Base-by-base conservation (phyloP, 352 stramenopile species). In the Phytophthora pini region DNA sequence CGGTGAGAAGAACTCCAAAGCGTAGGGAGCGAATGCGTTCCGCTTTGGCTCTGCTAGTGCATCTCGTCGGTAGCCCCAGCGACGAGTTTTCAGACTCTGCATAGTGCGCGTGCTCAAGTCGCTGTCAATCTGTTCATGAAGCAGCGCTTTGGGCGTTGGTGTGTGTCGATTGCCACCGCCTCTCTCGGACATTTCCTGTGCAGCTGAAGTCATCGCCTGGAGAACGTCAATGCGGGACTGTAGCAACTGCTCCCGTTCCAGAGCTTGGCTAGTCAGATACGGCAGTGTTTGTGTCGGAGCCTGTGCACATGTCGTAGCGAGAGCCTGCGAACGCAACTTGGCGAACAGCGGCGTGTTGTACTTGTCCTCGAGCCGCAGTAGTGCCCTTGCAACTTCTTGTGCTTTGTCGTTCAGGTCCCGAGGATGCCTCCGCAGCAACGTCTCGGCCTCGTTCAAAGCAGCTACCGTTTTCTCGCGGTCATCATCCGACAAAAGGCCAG, bases 291-390 rank as follows among this genome's bases (percentile, higher is more conserved):
- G 61, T 13, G 63, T 43, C 0, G 82, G 81, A 4, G 84, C 72
- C 4, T 89, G 31, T 5, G 76, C 67, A 50, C 79, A 90, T 26
- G 77, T 60, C 17, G 84, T 72, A 31, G 77, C 71, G 3, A 93
- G 72, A 22, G 80, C 80, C 17, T 77, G 75, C 2, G 67, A 65
- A 2, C 84, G 82, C 7, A 89, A 54, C 10, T 48, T 49, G 11
- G 56, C 51, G 26, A 94, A 94, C n/a, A 84, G 70, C 2, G 76
- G 56, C 12, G 77, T 94, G 55, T 29, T 82, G 56, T 78, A 92
- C 70, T 89, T 92, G 65, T 94, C 76, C 64, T 94, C 85, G 0
- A 94, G 67, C 3, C 85, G 80, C 24, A 94, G 46, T 41, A 94
- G 47, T 2, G 82, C 79, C 15, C 71, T 77, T 3, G 82, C 81